Conservation (phyloP, 257 asterid species). For the Primulina tabacum region DNA sequence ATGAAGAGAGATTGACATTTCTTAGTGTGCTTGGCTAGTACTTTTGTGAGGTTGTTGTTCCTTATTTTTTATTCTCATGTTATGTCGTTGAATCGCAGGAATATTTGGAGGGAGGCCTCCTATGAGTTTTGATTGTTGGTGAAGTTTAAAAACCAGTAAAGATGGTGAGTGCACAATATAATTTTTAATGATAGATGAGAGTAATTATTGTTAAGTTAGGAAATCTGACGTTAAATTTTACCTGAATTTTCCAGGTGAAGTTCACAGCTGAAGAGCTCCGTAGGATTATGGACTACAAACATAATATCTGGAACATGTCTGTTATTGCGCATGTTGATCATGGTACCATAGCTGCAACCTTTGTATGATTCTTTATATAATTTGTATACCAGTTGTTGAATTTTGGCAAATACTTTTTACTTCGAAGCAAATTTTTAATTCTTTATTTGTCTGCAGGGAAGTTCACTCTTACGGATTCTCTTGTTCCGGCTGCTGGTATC, state of each 20-base stretch:
- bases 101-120: conserved; percentile 2
- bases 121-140: background rate
- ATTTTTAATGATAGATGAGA: background rate
- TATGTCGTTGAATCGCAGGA: conserved; percentile 13
- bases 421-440: background rate
- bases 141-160: conserved; percentile 18
- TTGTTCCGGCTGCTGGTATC: conserved; percentile 45
- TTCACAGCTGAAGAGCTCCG: conserved; percentile 61
- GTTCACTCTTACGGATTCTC: conserved; percentile 42
- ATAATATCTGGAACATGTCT: conserved; percentile 59
- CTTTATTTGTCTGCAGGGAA: conserved; percentile 27
- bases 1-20: background rate
- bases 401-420: background rate
- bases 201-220: background rate
- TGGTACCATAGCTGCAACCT: conserved; percentile 30
- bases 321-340: conserved; percentile 66
- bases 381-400: background rate
- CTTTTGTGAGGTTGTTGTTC: background rate
- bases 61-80: background rate
- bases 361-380: background rate
- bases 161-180: conserved; percentile 22
- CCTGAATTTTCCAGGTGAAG: conserved; percentile 46
- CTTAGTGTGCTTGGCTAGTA: background rate
- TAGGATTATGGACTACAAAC: conserved; percentile 52
- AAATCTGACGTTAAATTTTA: background rate